phyloP scores from a whole-genome alignment of 1,139 yeast species.

The Kodamaea suecica region DNA sequence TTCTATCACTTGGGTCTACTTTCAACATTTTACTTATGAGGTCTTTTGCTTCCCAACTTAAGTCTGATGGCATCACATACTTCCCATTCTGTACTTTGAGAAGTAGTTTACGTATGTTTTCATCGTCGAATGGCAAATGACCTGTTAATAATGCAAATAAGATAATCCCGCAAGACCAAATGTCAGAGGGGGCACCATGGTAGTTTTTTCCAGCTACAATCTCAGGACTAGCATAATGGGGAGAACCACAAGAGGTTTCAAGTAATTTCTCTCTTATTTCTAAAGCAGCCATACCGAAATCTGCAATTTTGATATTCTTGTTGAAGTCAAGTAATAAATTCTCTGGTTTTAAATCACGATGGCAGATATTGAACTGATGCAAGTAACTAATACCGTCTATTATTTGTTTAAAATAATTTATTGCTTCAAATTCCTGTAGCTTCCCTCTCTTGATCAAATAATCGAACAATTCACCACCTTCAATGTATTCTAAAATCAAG shows the following conservation, averaged over 20 bases:
- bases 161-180: constrained; percentile 98
- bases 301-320: constrained; percentile 92
- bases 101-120: constrained; percentile 79
- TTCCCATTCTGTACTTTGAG: constrained; percentile 89
- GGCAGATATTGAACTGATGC: constrained; percentile 91
- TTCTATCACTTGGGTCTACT: constrained; percentile 76
- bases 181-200: constrained; percentile 96
- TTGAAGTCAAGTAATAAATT: constrained; percentile 82
- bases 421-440: constrained; percentile 84
- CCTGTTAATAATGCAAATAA: constrained; percentile 92
- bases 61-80: constrained; percentile 75
- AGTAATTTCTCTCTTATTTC: constrained; percentile 81
- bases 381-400: constrained; percentile 90
- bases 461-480: constrained; percentile 96
- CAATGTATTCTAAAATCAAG: constrained; percentile 89
- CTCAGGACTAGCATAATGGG: constrained; percentile 98
- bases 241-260: constrained; percentile 97
- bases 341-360: constrained; percentile 95
- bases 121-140: constrained; percentile 95
- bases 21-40: constrained; percentile 77
- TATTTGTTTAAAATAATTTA: constrained; percentile 86
- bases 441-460: constrained; percentile 85
- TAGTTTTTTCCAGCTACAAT: constrained; percentile 91
- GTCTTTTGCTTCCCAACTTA: constrained; percentile 83
- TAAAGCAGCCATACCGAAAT: constrained; percentile 99